phyloP scores from a whole-genome alignment of 164 flowering plant species.

The Nymphaea thermarum region DNA sequence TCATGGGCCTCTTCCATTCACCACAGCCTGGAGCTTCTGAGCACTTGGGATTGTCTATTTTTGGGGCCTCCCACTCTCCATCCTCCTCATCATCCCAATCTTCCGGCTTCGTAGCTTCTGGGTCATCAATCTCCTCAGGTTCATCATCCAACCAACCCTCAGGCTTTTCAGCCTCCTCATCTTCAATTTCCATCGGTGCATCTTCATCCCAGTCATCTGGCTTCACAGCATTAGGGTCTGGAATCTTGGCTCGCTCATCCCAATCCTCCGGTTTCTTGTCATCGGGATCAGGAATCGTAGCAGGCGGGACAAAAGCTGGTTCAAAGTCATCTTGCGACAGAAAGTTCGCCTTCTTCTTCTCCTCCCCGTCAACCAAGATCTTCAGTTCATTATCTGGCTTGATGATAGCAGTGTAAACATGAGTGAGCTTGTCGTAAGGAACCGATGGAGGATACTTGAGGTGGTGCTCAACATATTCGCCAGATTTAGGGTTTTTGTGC shows the following conservation, averaged over 20 bases:
- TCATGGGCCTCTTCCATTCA: conserved; percentile 96
- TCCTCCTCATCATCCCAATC: conserved; percentile 99
- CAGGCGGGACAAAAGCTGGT: conserved; percentile 67
- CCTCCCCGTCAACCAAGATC: conserved; percentile 82
- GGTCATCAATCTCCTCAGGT: conserved; percentile 95
- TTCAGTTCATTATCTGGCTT: conserved; percentile 59
- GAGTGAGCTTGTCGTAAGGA: conserved; percentile 80
- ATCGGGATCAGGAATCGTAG: conserved; percentile 94
- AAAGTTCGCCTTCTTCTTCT: conserved; percentile 76
- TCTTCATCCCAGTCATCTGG: conserved; percentile 99
- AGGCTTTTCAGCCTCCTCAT: conserved; percentile 91
- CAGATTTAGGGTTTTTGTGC: conserved; percentile 92
- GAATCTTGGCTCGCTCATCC: conserved; percentile 93
- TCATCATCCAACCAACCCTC: conserved; percentile 99
- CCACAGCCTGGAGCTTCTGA: conserved; percentile 90
- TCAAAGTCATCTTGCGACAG: conserved; percentile 77
- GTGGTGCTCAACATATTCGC: conserved; percentile 83
- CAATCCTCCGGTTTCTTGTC: conserved; percentile 96
- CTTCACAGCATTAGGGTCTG: conserved; percentile 78
- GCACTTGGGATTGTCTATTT: conserved; percentile 86
- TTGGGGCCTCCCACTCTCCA: conserved; percentile 99
- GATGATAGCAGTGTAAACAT: conserved; percentile 80
- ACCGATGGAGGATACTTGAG: conserved; percentile 84
- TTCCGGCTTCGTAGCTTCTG: conserved; percentile 86
- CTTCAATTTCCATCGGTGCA: conserved; percentile 93